Base-by-base conservation (phyloP, 2,329 filamentous ascomycete species). In the Ceratocystis colombiana region DNA sequence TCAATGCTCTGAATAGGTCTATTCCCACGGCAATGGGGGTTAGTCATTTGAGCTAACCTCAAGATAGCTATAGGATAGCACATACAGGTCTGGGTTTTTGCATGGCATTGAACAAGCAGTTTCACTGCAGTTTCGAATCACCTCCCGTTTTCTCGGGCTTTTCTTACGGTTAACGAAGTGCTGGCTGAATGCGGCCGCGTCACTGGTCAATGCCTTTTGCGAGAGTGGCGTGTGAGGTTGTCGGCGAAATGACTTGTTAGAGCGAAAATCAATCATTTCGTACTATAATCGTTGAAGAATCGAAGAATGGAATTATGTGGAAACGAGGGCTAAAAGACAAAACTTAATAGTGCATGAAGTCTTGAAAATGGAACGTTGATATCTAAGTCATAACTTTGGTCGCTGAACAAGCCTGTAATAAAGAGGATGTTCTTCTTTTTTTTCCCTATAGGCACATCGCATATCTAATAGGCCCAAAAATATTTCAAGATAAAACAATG, bases 1-100 rank as follows among this genome's bases (percentile, higher is more conserved):
- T 65, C 64, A 15, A 65, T 65, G 28, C 64, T 65, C 30, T 10
- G 64, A 2, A 65, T 30, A 4, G 30, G 41, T 1, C 64, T 65
- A 25, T 46, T 10, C 5, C 7, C 55, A 37, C 8, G 15, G 22
- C 5, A 20, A 28, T n/a, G 8, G 22, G n/a, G 7, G 30, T 55
- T 25, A 64, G 28, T 20, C 1, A 6, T 22, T 4, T 10, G 2
- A 15, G 7, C n/a, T 28, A 25, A 17, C 48, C 48, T 41, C 7
- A 12, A 1, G 30, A 12, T 33, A 15, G 1, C 28, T n/a, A 33
- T n/a, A 41, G 28, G 61, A 12, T 8, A 15, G 17, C 28, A 55
- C 62, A n/a, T 64, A 55, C 62, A 64, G 15, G 37, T 55, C 62
- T 12, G 46, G 10, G 25, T 64, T 48, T 2, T 41, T 12, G 62